A percentile compares a stretch with the other conserved stretches of the same genome.
These are phyloP conservation scores for Globisporangium splendens DNA, from an alignment of 352 stramenopile species.

Conservation along the genomic window DNA sequence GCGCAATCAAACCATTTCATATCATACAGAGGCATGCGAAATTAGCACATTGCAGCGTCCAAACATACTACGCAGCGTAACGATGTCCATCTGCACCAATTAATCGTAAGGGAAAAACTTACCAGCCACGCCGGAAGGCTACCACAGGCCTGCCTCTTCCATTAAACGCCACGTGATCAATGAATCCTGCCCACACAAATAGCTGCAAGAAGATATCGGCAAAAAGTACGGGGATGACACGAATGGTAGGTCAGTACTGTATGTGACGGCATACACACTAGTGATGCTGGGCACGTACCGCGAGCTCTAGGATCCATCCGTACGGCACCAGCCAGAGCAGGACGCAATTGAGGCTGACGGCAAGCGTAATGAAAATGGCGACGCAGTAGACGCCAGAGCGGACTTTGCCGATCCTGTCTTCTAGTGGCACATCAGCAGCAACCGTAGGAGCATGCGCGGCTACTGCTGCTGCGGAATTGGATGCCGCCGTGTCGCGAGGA, in stretches of 20 bases:
- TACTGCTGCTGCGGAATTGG: not conserved
- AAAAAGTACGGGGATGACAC: no score
- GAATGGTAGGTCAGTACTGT: not conserved
- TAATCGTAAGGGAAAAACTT: not conserved
- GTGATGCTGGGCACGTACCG: slow-evolving; percentile 6
- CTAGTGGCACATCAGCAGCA: no score
- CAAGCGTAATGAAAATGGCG: slow-evolving; percentile 17
- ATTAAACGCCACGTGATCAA: slow-evolving; percentile 40
- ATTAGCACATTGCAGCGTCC: no score
- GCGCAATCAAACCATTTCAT: no score
- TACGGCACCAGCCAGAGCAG: slow-evolving; percentile 24
- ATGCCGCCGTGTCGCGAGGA: not conserved
- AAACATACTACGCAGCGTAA: no score
- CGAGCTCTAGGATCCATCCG: slow-evolving; percentile 21
- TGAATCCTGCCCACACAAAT: slow-evolving; percentile 21
- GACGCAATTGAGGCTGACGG: slow-evolving; percentile 23
- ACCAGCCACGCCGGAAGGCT: slow-evolving; percentile 33
- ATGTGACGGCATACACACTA: not conserved
- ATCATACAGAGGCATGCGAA: not conserved
- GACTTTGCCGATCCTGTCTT: slow-evolving; percentile 3
- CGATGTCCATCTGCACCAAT: no score
- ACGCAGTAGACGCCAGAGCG: slow-evolving; percentile 1
- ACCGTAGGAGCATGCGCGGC: not conserved
- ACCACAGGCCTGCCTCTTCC: slow-evolving; percentile 29
- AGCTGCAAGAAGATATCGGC: slow-evolving; percentile 22